These are phyloP conservation scores for Carex arenaria DNA, from an alignment of 202 grass and related monocot genomes.

Conservation along the genomic window DNA sequence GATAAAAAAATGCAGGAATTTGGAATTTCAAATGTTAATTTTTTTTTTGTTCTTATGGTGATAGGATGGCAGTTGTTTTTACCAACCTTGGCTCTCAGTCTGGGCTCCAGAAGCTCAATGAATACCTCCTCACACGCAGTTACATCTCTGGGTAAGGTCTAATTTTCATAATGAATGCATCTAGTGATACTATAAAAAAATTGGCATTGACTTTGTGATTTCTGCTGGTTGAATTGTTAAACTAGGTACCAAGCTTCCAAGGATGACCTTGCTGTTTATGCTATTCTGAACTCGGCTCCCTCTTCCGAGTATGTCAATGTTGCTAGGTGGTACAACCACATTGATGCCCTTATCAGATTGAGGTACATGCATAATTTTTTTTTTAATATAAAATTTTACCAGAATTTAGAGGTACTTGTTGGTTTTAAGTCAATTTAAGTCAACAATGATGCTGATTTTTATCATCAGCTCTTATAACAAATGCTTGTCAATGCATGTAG, in stretches of 20 bases:
- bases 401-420: constrained; percentile 2
- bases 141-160: constrained; percentile 73
- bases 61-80: constrained; percentile 60
- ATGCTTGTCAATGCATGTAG: not conserved
- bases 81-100: constrained; percentile 43
- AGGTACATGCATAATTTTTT: constrained; percentile 32
- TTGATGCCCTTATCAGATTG: constrained; percentile 77
- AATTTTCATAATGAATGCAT: not conserved
- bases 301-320: constrained; percentile 59
- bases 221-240: not conserved
- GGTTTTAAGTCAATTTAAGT: not conserved
- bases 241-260: constrained; percentile 92
- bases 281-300: constrained; percentile 38
- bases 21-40: not conserved
- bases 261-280: constrained; percentile 79
- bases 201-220: not conserved
- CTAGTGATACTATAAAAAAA: not conserved
- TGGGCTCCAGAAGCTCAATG: constrained; percentile 78
- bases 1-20: not conserved
- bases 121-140: constrained; percentile 73
- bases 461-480: not conserved
- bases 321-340: constrained; percentile 79
- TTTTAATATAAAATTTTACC: not conserved
- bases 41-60: constrained; percentile 21
- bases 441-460: not conserved